Evolutionary conservation across 495 filamentous ascomycete species (phyloP).

Genomic region (Daldinia concentrica): DNA sequence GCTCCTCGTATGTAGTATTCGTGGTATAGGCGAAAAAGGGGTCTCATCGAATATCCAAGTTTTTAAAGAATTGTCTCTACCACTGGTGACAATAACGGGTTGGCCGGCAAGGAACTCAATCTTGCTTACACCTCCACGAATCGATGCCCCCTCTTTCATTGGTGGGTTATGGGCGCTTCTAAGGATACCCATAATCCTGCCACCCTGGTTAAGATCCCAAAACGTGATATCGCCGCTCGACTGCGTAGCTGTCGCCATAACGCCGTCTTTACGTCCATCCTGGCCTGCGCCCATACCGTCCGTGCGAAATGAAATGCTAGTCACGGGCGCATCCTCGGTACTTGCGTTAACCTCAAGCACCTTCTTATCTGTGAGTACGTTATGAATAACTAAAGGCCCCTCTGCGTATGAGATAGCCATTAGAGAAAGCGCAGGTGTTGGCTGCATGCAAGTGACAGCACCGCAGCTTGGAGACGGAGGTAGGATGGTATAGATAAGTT

Average conservation of each 20-base stretch:
- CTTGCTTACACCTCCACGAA: conserved; percentile 72
- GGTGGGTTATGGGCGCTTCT: conserved; percentile 85
- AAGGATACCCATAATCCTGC: conserved; percentile 80
- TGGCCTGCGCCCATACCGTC: conserved; percentile 91
- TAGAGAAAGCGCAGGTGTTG: conserved; percentile 83
- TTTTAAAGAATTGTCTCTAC: conserved; percentile 90
- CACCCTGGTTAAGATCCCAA: conserved; percentile 93
- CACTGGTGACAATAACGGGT: conserved; percentile 86
- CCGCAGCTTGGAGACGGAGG: conserved; percentile 72
- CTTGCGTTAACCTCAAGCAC: conserved; percentile 72
- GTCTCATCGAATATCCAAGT: conserved; percentile 94
- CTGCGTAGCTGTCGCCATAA: conserved; percentile 82
- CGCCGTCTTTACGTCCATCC: conserved; percentile 80
- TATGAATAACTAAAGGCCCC: conserved; percentile 80
- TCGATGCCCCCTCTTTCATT: conserved; percentile 51
- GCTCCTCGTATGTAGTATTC: conserved; percentile 81
- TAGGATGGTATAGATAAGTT: conserved; percentile 83
- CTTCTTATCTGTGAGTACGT: conserved; percentile 77
- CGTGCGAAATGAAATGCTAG: conserved; percentile 87
- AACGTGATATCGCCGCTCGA: conserved; percentile 86
- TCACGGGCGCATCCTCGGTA: conserved; percentile 66
- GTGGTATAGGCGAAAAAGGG: conserved; percentile 83
- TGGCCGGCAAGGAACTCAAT: conserved; percentile 93
- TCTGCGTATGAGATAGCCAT: conserved; percentile 85
- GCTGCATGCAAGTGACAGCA: conserved; percentile 81